Base-by-base conservation (phyloP, 441 rosid genomes). In the Pelargonium cotyledonis region DNA sequence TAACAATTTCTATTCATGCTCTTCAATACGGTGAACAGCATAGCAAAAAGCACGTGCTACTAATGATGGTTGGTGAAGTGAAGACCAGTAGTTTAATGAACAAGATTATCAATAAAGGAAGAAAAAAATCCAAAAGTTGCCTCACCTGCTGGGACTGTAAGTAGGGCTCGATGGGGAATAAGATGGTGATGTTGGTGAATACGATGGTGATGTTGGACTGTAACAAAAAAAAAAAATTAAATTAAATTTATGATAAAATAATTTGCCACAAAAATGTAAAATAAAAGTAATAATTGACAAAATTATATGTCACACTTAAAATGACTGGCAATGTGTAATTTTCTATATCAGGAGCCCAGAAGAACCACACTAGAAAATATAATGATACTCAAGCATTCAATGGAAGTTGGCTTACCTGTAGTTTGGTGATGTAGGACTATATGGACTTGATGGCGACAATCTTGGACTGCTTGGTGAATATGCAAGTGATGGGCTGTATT, bases 391-490 rank as follows among this genome's bases (percentile, higher is more conserved):
- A 1, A 60, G 38, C 68, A 65, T 16, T 19, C 5, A 51, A 35
- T 43, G n/a, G 61, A 49, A 10, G 5, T 8, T 5, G 26, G 60
- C 68, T 51, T 76, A 88, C 99, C 96, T 94, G 76, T 91, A 94
- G 78, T 82, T 88, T 57, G 97, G 97, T 71, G 97, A 94, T 8
- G 97, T 87, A 49, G 97, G 96, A 78, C 96, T 92, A 80, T 92
- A 92, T 3, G 98, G 97, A 75, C 92, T 90, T 61, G 96, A 74
- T 41, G 99, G 95, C 14, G 99, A 86, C 75, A 91, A 73, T 72
- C 94, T 89, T 15, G 97, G 93, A 79, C 92, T 89, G 82, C 95
- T 91, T 8, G 96, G 99, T n/a, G 97, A 94, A 80, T 91, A 91
- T 2, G 96, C 97, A 63, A 83, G 74, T 26, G 91, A 89, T 1